Evolutionary conservation across 129 eudicot species (phyloP).

Genomic region (Deinandra increscens): DNA sequence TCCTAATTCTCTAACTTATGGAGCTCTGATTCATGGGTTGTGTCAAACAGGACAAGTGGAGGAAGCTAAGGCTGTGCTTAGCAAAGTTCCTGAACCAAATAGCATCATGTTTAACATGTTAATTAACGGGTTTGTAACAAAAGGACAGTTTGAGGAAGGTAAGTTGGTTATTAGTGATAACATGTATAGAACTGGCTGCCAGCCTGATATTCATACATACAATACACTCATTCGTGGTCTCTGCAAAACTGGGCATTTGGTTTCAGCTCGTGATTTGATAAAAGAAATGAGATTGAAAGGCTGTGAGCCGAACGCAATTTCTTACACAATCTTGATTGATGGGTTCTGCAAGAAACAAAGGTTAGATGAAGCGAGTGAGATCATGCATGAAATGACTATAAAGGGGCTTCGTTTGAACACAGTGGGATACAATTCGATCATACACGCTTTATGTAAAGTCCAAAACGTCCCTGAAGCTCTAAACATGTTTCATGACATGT

Average conservation of each 20-base stretch:
- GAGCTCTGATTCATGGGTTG: conserved; percentile 67
- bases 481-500: conserved; percentile 47
- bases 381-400: conserved; percentile 61
- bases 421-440: conserved; percentile 74
- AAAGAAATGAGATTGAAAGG: conserved; percentile 53
- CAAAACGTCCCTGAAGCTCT: conserved; percentile 57
- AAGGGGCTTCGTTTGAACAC: conserved; percentile 61
- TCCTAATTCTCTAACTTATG: conserved; percentile 72
- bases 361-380: conserved; percentile 52
- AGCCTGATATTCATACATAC: conserved; percentile 68
- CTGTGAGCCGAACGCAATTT: conserved; percentile 53
- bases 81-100: conserved; percentile 78
- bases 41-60: conserved; percentile 61
- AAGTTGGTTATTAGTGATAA: conserved; percentile 44
- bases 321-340: conserved; percentile 72
- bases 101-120: conserved; percentile 60
- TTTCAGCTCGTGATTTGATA: conserved; percentile 54
- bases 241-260: conserved; percentile 51
- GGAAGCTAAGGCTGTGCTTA: conserved; percentile 64
- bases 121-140: conserved; percentile 63
- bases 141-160: conserved; percentile 74
- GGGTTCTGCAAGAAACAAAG: conserved; percentile 67
- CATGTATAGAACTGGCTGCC: conserved; percentile 46
- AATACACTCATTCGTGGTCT: conserved; percentile 67
- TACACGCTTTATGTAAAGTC: conserved; percentile 63